Evolutionary conservation across 2,329 filamentous ascomycete genomes (phyloP).

Genomic region (Aschersonia sp.): DNA sequence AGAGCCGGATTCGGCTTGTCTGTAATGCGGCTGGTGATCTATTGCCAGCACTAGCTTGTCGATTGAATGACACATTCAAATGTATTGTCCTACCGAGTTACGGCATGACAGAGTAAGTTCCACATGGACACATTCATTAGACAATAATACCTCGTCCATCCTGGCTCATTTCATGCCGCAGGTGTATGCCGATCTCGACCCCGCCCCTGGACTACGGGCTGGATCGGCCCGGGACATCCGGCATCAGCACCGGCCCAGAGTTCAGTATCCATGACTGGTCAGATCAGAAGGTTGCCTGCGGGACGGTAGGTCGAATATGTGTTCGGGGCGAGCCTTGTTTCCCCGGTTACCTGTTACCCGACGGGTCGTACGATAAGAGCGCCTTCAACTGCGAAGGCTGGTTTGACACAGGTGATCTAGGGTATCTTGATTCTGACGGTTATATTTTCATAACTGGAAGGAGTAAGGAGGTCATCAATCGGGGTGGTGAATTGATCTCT

Average conservation of each 20-base stretch:
- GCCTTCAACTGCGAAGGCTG: constrained; percentile 32
- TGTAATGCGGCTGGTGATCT: constrained; percentile 41
- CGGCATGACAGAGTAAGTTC: constrained; percentile 37
- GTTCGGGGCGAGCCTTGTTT: constrained; percentile 37
- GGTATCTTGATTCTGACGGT: constrained; percentile 33
- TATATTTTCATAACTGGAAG: constrained; percentile 40
- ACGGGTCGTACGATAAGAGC: constrained; percentile 27
- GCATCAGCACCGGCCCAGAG: constrained; percentile 34
- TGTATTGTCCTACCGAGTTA: constrained; percentile 40
- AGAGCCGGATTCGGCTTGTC: constrained; percentile 32
- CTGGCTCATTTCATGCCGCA: constrained; percentile 2
- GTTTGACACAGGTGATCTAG: constrained; percentile 41
- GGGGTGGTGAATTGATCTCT: constrained; percentile 43
- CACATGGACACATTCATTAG: neutral
- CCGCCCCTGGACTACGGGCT: constrained; percentile 36
- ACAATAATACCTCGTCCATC: no score
- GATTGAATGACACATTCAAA: constrained; percentile 33
- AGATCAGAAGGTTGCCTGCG: constrained; percentile 13
- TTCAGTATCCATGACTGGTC: constrained; percentile 31
- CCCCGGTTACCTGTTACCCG: constrained; percentile 29
- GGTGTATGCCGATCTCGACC: constrained; percentile 41
- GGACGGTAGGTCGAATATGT: constrained; percentile 30
- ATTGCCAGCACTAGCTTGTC: constrained; percentile 32
- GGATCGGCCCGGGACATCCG: constrained; percentile 37
- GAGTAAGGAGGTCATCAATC: constrained; percentile 42